These are phyloP conservation scores for Ophiostoma sp. DNA, from an alignment of 2,329 filamentous ascomycete species.

Conservation along the genomic window DNA sequence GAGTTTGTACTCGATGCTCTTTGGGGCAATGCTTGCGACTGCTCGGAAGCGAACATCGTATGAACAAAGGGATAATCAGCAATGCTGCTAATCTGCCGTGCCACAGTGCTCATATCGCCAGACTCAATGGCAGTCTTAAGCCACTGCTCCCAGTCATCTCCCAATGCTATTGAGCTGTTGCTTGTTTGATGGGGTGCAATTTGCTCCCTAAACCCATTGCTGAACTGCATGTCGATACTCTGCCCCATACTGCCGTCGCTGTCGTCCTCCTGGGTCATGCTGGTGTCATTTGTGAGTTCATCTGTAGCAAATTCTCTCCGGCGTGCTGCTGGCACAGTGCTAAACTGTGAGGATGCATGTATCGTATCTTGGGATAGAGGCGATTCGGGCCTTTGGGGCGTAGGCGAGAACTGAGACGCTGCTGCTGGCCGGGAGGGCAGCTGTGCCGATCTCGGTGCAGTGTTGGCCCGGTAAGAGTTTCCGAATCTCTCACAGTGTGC, in stretches of 20 bases:
- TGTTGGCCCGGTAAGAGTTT: not conserved
- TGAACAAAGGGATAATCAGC: constrained; percentile 33
- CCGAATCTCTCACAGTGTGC: not conserved
- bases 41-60: not conserved
- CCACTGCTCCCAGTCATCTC: constrained; percentile 71
- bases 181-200: constrained; percentile 59
- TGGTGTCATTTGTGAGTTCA: not conserved
- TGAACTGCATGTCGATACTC: constrained; percentile 45
- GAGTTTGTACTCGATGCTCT: not conserved
- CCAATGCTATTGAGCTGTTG: constrained; percentile 53
- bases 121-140: constrained; percentile 64
- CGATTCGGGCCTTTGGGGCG: not conserved
- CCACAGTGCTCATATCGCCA: constrained; percentile 49
- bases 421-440: constrained; percentile 4
- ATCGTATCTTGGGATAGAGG: too few relatives aligned
- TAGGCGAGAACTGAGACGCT: not conserved
- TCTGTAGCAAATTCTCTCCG: too few relatives aligned
- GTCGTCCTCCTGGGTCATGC: not conserved
- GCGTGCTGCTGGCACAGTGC: too few relatives aligned
- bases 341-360: too few relatives aligned
- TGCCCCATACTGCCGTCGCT: constrained; percentile 20
- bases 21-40: not conserved
- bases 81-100: constrained; percentile 36
- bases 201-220: constrained; percentile 59
- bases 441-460: not conserved